Evolutionary conservation across 2,329 filamentous ascomycete species (phyloP).

Genomic region (Calonectria hongkongensis): DNA sequence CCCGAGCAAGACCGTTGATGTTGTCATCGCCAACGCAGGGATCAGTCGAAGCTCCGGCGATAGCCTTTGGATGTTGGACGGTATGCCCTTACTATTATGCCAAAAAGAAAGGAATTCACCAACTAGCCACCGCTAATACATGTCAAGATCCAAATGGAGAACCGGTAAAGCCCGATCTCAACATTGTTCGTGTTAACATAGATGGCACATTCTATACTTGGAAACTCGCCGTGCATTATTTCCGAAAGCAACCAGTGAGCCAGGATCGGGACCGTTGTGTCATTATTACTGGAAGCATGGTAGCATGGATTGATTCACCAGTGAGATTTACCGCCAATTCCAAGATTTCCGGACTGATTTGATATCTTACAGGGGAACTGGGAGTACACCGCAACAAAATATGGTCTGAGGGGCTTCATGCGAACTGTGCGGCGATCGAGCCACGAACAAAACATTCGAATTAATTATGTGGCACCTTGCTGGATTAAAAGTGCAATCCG

Average conservation of each 20-base stretch:
- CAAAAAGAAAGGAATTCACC: not conserved
- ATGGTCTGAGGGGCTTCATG: constrained; percentile 45
- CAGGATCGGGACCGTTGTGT: constrained; percentile 66
- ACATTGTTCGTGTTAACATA: constrained; percentile 64
- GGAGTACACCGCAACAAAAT: constrained; percentile 51
- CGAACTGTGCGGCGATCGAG: constrained; percentile 44
- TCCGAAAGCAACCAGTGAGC: constrained; percentile 62
- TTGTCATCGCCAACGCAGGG: constrained; percentile 70
- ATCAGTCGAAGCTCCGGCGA: constrained; percentile 61
- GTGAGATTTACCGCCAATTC: constrained; percentile 36
- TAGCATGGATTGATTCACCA: constrained; percentile 67
- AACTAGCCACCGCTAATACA: not conserved
- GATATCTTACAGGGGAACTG: constrained; percentile 42
- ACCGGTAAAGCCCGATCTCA: constrained; percentile 62
- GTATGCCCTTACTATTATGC: constrained; percentile 40
- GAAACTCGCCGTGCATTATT: constrained; percentile 68
- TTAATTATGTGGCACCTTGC: constrained; percentile 68
- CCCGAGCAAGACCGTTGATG: constrained; percentile 63
- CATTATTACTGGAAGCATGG: constrained; percentile 69
- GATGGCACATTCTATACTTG: constrained; percentile 66
- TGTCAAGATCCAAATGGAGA: constrained; percentile 42
- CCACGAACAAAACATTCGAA: constrained; percentile 64
- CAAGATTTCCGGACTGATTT: not conserved
- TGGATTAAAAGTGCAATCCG: constrained; percentile 61
- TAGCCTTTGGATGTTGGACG: constrained; percentile 62